Evolutionary conservation across 202 grass and related monocot species (phyloP), one percentile per base, ranked within the genome.

Genomic region (Eragrostis tef): DNA sequence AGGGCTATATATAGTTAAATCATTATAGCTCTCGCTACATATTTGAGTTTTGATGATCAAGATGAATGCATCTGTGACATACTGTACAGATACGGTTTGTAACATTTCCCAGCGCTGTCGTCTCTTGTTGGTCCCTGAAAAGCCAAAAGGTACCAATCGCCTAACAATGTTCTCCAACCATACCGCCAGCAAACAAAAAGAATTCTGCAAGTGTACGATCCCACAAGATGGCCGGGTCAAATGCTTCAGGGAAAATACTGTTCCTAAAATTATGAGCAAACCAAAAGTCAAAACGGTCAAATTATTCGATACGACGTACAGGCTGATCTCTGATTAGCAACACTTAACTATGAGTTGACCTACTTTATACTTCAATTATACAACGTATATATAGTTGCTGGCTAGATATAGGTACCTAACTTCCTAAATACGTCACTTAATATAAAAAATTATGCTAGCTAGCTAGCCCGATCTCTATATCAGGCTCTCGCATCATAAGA

Each of bases 271-370:
- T 75, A 27, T 26, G 25, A 50, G 1, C 6, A 49, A 68, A 41
- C 26, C 14, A 39, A 81, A 48, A 81, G 70, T 86, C 50, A 81
- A 81, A 67, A 41, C 0, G 61, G 77, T 67, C 77, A 81, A 68
- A 86, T 2, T 81, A 81, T 67, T 67, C 4, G 15, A 81, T 74
- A 39, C 13, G 21, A 36, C 45, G 24, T 47, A 26, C 8, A 64
- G 31, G 59, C 2, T 13, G 10, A 21, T 46, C 26, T 25, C 4
- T 39, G 5, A 39, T 39, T 49, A 36, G 2, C 54, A 51, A 11
- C 13, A 27, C 14, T 80, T 75, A 86, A 75, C 10, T 49, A 68
- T 9, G 4, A 70, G 29, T 81, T 75, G 70, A 81, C 70, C 50
- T 66, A 4, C 41, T 64, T 39, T 24, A 42, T 20, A 31, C 36